These are phyloP conservation scores for Fagopyrum tataricum DNA, from an alignment of 148 eudicot species.

Conservation along the genomic window DNA sequence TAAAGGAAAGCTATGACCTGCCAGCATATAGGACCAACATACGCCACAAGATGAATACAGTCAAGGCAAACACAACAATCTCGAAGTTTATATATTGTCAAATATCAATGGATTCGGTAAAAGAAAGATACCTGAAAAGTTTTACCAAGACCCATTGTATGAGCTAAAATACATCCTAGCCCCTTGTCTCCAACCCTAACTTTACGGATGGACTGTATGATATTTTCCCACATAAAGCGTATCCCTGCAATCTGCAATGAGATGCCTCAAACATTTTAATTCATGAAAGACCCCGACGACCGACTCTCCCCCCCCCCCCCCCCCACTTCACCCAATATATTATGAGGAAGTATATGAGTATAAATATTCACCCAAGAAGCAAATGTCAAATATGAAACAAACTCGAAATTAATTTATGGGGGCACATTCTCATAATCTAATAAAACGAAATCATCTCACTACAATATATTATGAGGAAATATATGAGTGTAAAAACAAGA, in stretches of 20 bases:
- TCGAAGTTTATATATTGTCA: not conserved
- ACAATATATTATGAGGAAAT: not conserved
- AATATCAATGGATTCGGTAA: not conserved
- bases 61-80: not conserved
- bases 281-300: not conserved
- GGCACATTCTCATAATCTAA: not conserved
- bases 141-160: slow-evolving; percentile 99
- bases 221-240: slow-evolving; percentile 98
- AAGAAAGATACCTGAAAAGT: slow-evolving; percentile 77
- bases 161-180: slow-evolving; percentile 97
- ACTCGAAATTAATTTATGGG: not conserved
- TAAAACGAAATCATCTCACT: not conserved
- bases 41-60: not conserved
- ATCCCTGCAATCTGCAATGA: slow-evolving; percentile 74
- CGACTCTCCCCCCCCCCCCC: too few relatives aligned
- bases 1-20: slow-evolving; percentile 96
- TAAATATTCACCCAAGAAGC: not conserved
- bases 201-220: slow-evolving; percentile 69
- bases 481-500: not conserved
- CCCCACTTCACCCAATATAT: too few relatives aligned
- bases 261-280: not conserved
- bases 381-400: not conserved
- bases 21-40: slow-evolving; percentile 14
- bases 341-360: not conserved
- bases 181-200: slow-evolving; percentile 95